Evolutionary conservation across 2,329 filamentous ascomycete species (phyloP), one percentile per base, ranked within the genome.

Genomic region (Epichloe aotearoae): DNA sequence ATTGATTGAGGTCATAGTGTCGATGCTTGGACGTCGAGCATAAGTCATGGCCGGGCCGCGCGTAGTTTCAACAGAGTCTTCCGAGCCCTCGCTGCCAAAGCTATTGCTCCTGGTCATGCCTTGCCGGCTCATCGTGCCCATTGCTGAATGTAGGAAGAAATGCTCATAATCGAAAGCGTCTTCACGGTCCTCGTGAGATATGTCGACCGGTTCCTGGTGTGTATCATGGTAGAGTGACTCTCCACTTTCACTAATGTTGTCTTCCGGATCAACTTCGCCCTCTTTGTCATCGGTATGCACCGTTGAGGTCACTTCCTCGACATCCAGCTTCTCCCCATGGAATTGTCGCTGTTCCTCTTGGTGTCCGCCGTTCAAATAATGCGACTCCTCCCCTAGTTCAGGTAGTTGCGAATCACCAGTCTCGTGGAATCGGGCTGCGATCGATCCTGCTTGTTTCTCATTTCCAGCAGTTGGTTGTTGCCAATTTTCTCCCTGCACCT

Each of bases 111-210:
- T 51, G 12, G 47, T 53, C 42, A 53, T 51, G 43, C 58, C 56
- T 54, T 58, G 59, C 37, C 72, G 66, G 57, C 77, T 82, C 61
- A 88, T 83, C 2, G 77, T 88, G 5, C 88, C 89, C 77, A 96
- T 83, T 11, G 89, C 88, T 57, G 88, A 95, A 65, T 96, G 89
- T 14, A 96, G 74, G 65, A 95, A 95, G 69, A 96, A 96, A 63
- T 95, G 84, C 65, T 95, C 87, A 55, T 97, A 97, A 64, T 97
- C 91, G 61, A 97, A 97, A 1, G 90, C 90, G 65, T 97, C 91
- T 57, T 90, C 83, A 19, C 91, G 85, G 64, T 96, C 89, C 68
- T 97, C 91, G 61, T 97, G 91, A 0, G 88, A 88, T 5, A 85
- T 69, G 17, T 53, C 46, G 5, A n/a, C 43, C 8, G 77, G 75